A percentile compares a stretch with the other conserved stretches of the same genome.
phyloP scores from a whole-genome alignment of 139 green algal genomes.

The Nannochloris sp. region DNA sequence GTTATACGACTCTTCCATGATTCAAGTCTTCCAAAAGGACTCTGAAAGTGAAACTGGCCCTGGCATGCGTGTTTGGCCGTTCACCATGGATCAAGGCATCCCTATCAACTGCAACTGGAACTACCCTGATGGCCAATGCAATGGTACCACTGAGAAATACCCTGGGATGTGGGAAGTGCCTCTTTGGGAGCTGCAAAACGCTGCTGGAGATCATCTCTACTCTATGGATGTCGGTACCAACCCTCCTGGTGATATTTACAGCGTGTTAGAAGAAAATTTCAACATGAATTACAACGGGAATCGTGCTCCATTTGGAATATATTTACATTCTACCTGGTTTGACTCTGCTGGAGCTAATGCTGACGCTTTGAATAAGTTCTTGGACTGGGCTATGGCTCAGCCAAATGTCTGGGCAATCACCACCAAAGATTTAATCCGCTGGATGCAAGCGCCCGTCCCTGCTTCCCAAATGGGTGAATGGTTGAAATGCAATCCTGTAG shows the following conservation, averaged over 20 bases:
- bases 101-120: conserved; percentile 15
- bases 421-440: conserved; percentile 15
- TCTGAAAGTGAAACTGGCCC: neutral
- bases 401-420: conserved; percentile 16
- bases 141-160: neutral
- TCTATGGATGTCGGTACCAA: conserved; percentile 11
- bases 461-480: conserved; percentile 10
- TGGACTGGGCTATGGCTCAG: conserved; percentile 16
- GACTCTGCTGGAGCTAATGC: conserved; percentile 8
- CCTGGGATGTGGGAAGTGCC: conserved; percentile 7
- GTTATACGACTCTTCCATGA: conserved; percentile 26
- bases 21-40: neutral
- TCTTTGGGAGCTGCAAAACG: conserved; percentile 9
- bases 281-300: conserved; percentile 22
- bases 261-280: conserved; percentile 8
- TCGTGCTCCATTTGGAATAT: conserved; percentile 24
- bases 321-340: conserved; percentile 24
- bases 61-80: conserved; percentile 2
- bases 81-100: conserved; percentile 10
- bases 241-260: conserved; percentile 5
- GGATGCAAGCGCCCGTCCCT: conserved; percentile 24
- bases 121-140: neutral
- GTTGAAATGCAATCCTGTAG: conserved; percentile 12
- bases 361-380: conserved; percentile 2
- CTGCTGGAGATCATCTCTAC: conserved; percentile 5